Conservation (phyloP, 192 early-diverging fungal species). For the Globomyces pollinis-pini region DNA sequence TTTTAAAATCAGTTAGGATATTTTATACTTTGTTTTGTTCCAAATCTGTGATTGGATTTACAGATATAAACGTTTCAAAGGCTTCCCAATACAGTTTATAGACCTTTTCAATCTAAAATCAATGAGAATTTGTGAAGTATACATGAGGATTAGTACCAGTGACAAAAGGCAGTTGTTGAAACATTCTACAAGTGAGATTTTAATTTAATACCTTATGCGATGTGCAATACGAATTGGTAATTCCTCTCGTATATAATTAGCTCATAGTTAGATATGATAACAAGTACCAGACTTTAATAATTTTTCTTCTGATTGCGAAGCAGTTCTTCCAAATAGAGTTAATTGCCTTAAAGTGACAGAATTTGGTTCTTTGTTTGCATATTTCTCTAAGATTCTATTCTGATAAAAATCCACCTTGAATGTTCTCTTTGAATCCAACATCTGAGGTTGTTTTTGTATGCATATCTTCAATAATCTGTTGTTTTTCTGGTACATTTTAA, state of each 20-base stretch:
- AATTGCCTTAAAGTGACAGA: slow-evolving; percentile 85
- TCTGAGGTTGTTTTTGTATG: too few relatives aligned
- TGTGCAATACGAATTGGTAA: slow-evolving; percentile 84
- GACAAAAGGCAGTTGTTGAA: slow-evolving; percentile 88
- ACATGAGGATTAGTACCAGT: slow-evolving; percentile 89
- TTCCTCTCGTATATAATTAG: slow-evolving; percentile 87
- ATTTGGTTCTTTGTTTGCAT: slow-evolving; percentile 65
- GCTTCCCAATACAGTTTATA: slow-evolving; percentile 93
- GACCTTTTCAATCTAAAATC: slow-evolving; percentile 68
- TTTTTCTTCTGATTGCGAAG: slow-evolving; percentile 63
- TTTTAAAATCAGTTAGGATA: too few relatives aligned
- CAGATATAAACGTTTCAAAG: slow-evolving; percentile 70
- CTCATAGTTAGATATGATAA: slow-evolving; percentile 12
- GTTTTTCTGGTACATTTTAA: too few relatives aligned
- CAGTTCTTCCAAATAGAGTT: slow-evolving; percentile 78
- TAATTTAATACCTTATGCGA: slow-evolving; percentile 54
- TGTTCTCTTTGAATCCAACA: too few relatives aligned
- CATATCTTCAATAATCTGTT: too few relatives aligned
- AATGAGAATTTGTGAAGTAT: too few relatives aligned
- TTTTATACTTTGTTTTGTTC: slow-evolving; percentile 72
- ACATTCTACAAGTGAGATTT: slow-evolving; percentile 31
- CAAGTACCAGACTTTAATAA: slow-evolving; percentile 55
- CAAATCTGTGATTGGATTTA: slow-evolving; percentile 64
- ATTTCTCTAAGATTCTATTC: slow-evolving; percentile 81
- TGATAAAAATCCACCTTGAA: slow-evolving; percentile 96